These are phyloP conservation scores for Mortierella sp. DNA, from an alignment of 371 early-diverging fungal species.

Conservation along the genomic window DNA sequence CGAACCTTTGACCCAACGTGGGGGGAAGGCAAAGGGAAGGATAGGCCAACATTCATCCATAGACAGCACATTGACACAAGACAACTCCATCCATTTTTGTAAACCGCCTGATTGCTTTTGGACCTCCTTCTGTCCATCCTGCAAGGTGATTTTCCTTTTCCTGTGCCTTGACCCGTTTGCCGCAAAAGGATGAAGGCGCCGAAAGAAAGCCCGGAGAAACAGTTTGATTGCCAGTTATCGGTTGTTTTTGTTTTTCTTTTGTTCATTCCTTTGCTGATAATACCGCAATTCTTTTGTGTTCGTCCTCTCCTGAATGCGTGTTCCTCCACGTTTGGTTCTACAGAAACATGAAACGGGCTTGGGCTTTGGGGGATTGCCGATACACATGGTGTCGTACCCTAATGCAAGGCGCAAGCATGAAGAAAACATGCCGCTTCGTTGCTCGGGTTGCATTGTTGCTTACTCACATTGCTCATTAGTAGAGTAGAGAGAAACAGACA, in stretches of 20 bases:
- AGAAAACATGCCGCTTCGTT: background rate
- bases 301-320: background rate
- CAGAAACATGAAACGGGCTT: background rate
- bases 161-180: background rate
- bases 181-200: background rate
- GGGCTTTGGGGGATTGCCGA: background rate
- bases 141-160: background rate
- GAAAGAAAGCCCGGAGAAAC: background rate
- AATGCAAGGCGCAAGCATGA: background rate
- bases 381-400: background rate
- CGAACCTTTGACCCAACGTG: background rate
- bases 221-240: background rate
- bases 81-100: background rate
- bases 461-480: background rate
- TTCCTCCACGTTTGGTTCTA: background rate
- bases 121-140: background rate
- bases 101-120: conserved; percentile 1
- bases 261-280: background rate
- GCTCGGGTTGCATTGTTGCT: background rate
- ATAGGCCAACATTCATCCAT: background rate
- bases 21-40: background rate
- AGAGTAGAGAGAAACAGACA: background rate
- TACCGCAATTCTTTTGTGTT: background rate
- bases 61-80: background rate
- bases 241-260: background rate